These are phyloP conservation scores for Nothophoma quercina DNA, from an alignment of 2,329 filamentous ascomycete species.

Conservation along the genomic window DNA sequence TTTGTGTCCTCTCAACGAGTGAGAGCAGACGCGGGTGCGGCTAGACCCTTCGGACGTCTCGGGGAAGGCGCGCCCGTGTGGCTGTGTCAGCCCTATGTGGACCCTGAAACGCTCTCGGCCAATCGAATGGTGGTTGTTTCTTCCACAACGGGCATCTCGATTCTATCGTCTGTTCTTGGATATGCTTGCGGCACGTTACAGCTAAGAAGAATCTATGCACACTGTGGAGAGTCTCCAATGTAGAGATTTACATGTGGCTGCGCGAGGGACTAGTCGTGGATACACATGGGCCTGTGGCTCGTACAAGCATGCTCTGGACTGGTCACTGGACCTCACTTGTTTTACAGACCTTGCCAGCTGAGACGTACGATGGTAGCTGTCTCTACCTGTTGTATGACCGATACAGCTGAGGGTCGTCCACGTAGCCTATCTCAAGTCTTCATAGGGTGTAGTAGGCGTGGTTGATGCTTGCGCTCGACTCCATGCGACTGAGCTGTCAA, in stretches of 20 bases:
- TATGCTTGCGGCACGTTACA: conserved; percentile 18
- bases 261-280: not conserved
- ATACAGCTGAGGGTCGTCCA: not conserved
- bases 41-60: conserved; percentile 15
- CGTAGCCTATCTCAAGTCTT: not conserved
- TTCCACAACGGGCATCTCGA: conserved; percentile 11
- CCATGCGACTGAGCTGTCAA: not conserved
- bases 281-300: not conserved
- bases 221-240: conserved; percentile 3
- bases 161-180: conserved; percentile 6
- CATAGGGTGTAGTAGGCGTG: too few species aligned
- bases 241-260: not conserved
- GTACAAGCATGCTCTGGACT: not conserved
- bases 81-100: conserved; percentile 19
- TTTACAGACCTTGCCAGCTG: not conserved
- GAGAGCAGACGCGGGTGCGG: conserved; percentile 4
- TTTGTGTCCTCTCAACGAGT: conserved; percentile 7
- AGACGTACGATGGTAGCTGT: not conserved
- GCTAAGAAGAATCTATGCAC: conserved; percentile 22
- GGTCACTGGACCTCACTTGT: not conserved
- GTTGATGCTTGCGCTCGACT: not conserved
- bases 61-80: conserved; percentile 25
- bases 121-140: conserved; percentile 3
- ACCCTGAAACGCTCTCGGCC: conserved; percentile 14
- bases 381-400: not conserved